Conservation (phyloP, 2,329 filamentous ascomycete genomes). For the Fusarium equiseti region DNA sequence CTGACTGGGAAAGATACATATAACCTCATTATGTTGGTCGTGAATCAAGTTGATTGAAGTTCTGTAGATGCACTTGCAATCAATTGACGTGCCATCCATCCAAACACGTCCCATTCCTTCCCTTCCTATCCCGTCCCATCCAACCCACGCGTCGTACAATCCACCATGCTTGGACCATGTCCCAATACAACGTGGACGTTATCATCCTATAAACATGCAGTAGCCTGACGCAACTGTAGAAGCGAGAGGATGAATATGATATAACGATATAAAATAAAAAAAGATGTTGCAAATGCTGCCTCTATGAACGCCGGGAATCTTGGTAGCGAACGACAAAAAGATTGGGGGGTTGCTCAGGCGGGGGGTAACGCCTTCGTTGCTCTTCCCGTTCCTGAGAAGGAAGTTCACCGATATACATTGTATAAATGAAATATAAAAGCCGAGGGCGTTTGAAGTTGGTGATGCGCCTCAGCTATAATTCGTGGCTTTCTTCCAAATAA, state of each 20-base stretch:
- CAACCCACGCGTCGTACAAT: conserved; percentile 14
- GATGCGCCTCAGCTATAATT: conserved; percentile 25
- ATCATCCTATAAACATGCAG: conserved; percentile 30
- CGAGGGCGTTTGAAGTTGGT: conserved; percentile 20
- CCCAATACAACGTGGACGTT: conserved; percentile 7
- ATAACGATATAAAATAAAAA: conserved; percentile 5
- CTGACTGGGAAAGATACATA: conserved; percentile 40
- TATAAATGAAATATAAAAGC: background rate
- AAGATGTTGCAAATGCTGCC: conserved; percentile 39
- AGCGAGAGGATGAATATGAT: conserved; percentile 31
- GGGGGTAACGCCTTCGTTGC: conserved; percentile 3
- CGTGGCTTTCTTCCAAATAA: conserved; percentile 28
- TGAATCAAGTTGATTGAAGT: conserved; percentile 23
- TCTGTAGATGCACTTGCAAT: conserved; percentile 33
- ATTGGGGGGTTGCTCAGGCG: conserved; percentile 3
- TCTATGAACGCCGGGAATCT: conserved; percentile 44
- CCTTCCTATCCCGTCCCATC: conserved; percentile 11
- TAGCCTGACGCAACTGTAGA: conserved; percentile 17
- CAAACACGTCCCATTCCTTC: conserved; percentile 20
- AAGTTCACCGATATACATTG: conserved; percentile 25
- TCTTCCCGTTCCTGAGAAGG: conserved; percentile 12
- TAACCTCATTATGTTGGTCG: conserved; percentile 23
- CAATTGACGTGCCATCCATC: conserved; percentile 25
- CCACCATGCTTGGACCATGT: conserved; percentile 14
- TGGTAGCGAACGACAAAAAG: conserved; percentile 41